A percentile compares a stretch with the other conserved stretches of the same genome.
These are phyloP conservation scores for Toxicodendron radicans DNA, from an alignment of 345 rosid species.

Conservation along the genomic window DNA sequence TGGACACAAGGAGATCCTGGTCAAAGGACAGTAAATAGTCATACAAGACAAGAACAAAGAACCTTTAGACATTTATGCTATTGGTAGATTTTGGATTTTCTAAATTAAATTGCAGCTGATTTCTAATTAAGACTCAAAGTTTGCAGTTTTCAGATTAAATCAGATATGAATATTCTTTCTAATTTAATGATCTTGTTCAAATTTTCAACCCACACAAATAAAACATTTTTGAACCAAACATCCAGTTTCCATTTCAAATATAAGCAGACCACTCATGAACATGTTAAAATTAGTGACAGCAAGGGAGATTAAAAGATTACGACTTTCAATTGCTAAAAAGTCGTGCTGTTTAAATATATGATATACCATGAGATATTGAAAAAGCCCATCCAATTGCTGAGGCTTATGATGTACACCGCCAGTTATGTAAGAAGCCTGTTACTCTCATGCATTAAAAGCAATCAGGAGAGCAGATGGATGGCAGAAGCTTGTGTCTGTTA, in stretches of 20 bases:
- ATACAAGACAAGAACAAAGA: background rate
- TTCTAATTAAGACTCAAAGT: background rate
- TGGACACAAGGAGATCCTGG: background rate
- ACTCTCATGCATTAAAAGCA: slow-evolving; percentile 18
- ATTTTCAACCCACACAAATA: background rate
- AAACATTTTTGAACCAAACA: background rate
- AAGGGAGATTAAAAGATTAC: slow-evolving; percentile 1
- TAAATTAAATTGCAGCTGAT: background rate
- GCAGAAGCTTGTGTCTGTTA: slow-evolving; percentile 8
- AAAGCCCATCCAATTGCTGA: slow-evolving; percentile 83
- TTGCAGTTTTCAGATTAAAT: background rate
- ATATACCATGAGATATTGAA: slow-evolving; percentile 77
- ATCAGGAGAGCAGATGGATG: slow-evolving; percentile 20
- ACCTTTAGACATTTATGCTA: background rate
- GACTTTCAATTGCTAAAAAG: background rate
- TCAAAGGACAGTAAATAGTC: background rate
- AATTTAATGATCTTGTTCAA: background rate
- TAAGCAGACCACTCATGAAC: background rate
- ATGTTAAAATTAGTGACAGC: background rate
- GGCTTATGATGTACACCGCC: slow-evolving; percentile 91
- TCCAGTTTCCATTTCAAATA: background rate
- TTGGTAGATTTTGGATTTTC: background rate
- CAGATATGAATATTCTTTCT: background rate
- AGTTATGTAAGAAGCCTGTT: slow-evolving; percentile 89
- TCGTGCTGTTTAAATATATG: background rate